phyloP scores from a whole-genome alignment of 495 filamentous ascomycete genomes.

The Barbatosphaeria neglecta region DNA sequence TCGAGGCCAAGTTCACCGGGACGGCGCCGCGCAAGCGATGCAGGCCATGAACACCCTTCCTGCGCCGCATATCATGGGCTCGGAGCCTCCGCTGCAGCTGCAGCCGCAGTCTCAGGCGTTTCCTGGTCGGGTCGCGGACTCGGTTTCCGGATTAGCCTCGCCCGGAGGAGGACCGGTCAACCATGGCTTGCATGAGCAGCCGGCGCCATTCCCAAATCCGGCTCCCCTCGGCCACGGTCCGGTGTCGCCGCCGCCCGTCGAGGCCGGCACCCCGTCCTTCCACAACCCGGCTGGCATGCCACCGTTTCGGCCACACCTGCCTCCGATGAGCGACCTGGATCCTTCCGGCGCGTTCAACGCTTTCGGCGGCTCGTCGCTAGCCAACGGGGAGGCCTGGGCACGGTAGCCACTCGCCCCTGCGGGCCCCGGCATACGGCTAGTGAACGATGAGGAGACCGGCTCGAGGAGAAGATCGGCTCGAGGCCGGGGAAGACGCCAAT shows the following conservation, averaged over 20 bases:
- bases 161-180: neutral
- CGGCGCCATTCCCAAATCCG: neutral
- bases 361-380: neutral
- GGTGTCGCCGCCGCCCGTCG: neutral
- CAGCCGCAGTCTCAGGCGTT: neutral
- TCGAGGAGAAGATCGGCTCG: too few relatives aligned
- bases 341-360: neutral
- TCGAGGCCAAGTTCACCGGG: neutral
- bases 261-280: too few relatives aligned
- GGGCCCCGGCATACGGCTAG: too few relatives aligned
- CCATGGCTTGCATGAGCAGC: neutral
- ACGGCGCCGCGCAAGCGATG: neutral
- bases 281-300: neutral
- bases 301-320: neutral
- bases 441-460: too few relatives aligned
- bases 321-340: neutral
- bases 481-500: too few relatives aligned
- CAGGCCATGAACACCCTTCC: neutral
- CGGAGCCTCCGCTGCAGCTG: neutral
- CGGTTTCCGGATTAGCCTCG: neutral
- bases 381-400: neutral
- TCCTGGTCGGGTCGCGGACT: neutral
- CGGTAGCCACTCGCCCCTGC: too few relatives aligned
- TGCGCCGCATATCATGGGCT: neutral
- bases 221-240: neutral